These are phyloP conservation scores for Pestalotiopsis sp. DNA, from an alignment of 2,329 filamentous ascomycete species.

Conservation along the genomic window DNA sequence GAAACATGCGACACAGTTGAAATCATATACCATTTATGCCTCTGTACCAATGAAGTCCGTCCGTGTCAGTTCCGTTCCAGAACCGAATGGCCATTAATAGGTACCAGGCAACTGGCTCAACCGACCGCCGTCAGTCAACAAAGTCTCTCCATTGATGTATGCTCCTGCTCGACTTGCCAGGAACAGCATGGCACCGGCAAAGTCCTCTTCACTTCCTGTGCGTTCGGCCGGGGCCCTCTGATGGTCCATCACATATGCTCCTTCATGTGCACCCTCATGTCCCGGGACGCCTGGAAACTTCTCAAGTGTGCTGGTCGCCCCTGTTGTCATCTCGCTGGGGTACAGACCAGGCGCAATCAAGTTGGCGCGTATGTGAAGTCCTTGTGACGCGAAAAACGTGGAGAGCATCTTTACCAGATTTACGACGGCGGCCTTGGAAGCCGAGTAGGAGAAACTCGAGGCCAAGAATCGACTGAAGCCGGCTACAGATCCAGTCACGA, in stretches of 20 bases:
- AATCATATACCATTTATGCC: too few relatives aligned
- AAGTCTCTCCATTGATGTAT: conserved; percentile 7
- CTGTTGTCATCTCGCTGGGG: conserved; percentile 7
- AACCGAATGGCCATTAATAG: not conserved
- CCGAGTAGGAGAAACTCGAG: conserved; percentile 8
- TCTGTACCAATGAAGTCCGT: too few relatives aligned
- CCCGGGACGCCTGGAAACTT: not conserved
- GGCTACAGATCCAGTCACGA: conserved; percentile 6
- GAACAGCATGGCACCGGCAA: conserved; percentile 8
- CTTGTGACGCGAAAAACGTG: not conserved
- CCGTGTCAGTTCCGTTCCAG: too few relatives aligned
- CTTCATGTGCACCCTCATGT: not conserved
- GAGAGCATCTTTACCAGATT: conserved; percentile 11
- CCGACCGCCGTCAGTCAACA: conserved; percentile 6
- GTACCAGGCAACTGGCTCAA: conserved; percentile 6
- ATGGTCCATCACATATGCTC: conserved; percentile 5
- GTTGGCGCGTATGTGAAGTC: conserved; percentile 9
- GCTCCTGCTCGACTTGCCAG: conserved; percentile 6
- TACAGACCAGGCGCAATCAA: conserved; percentile 11
- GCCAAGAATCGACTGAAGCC: conserved; percentile 6
- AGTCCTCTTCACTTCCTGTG: conserved; percentile 11
- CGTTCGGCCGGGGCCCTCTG: conserved; percentile 2
- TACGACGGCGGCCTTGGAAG: conserved; percentile 4
- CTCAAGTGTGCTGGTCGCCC: not conserved
- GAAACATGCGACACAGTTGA: too few relatives aligned